Base-by-base conservation (phyloP, 768 basidiomycete genomes). In the Cubamyces lactineus region DNA sequence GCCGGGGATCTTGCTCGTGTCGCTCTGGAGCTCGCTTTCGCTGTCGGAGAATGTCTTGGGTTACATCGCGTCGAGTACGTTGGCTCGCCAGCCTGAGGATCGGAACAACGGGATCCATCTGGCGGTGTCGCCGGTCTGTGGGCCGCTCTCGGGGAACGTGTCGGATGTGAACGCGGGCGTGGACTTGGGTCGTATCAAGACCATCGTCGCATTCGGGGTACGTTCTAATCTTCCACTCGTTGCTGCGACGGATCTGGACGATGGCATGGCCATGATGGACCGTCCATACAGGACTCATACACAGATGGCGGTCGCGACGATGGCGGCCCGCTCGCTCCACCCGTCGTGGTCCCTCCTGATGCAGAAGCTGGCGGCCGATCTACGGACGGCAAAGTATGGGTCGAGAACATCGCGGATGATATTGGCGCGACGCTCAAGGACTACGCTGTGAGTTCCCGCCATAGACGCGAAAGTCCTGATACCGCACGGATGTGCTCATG, bases 161-260 rank as follows among this genome's bases (percentile, higher is more conserved):
- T 73, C 80, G 2, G 80, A 84, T 60, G 74, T 82, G 16, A 85
- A 83, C 46, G 81, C 80, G 0, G 84, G 84, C 0, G 65, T 86
- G 13, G 34, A 70, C 47, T 71, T 80, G 16, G 26, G 61, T 0
- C 61, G 49, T 1, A 73, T 78, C 61, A 78, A 77, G 61, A 85
- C 80, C 5, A 78, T 85, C 41, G 83, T 85, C 1, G 76, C 82
- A 1, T 84, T 85, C 59, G 81, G 82, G 21, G 83, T 82, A 66
- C 47, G 75, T n/a, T n/a, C n/a, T n/a, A n/a, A n/a, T n/a, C n/a
- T n/a, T n/a, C n/a, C n/a, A n/a, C n/a, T n/a, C n/a, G n/a, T n/a
- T n/a, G n/a, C n/a, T n/a, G n/a, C n/a, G n/a, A n/a, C n/a, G n/a
- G n/a, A n/a, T n/a, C n/a, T n/a, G n/a, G n/a, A n/a, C n/a, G n/a